A percentile compares a stretch with the other conserved stretches of the same genome.
Evolutionary conservation across 1,139 yeast genomes (phyloP).

Genomic region (Blastobotrys petasosporus): DNA sequence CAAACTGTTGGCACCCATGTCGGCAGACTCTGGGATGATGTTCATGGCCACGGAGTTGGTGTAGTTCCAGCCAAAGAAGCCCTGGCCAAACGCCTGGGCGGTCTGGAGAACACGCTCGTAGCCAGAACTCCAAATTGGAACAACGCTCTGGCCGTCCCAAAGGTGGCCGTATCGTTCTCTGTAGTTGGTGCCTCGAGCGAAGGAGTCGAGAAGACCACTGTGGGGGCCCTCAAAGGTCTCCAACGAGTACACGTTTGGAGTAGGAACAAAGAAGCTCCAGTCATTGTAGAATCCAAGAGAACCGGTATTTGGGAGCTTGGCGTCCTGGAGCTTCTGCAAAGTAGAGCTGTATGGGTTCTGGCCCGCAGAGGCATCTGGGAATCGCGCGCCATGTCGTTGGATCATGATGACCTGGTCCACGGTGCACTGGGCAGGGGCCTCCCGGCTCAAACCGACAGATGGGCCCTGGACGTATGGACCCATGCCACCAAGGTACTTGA

Average conservation of each 20-base stretch:
- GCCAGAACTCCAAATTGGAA: slow-evolving; percentile 35
- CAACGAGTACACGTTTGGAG: slow-evolving; percentile 25
- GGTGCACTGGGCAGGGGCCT: slow-evolving; percentile 46
- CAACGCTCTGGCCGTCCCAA: slow-evolving; percentile 29
- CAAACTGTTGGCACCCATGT: slow-evolving; percentile 39
- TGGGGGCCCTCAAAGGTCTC: slow-evolving; percentile 34
- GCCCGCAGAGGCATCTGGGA: slow-evolving; percentile 37
- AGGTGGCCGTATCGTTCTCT: slow-evolving; percentile 36
- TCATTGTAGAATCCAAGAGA: slow-evolving; percentile 36
- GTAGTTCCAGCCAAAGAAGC: slow-evolving; percentile 38
- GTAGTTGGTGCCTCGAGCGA: slow-evolving; percentile 29
- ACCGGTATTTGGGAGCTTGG: slow-evolving; percentile 22
- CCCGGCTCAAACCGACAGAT: slow-evolving; percentile 35
- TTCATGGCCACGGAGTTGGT: slow-evolving; percentile 33
- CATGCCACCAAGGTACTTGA: slow-evolving; percentile 10
- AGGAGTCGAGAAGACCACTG: slow-evolving; percentile 32
- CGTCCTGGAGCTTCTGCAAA: slow-evolving; percentile 2
- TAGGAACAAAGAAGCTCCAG: slow-evolving; percentile 34
- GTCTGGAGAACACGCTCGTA: slow-evolving; percentile 38
- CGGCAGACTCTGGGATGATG: slow-evolving; percentile 34
- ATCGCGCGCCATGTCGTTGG: slow-evolving; percentile 70
- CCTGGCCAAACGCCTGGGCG: slow-evolving; percentile 38
- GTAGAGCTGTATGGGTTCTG: slow-evolving; percentile 8
- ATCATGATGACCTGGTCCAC: slow-evolving; percentile 59
- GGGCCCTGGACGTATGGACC: slow-evolving; percentile 12